Conservation (phyloP, 768 basidiomycete genomes). For the Calocera cornea region DNA sequence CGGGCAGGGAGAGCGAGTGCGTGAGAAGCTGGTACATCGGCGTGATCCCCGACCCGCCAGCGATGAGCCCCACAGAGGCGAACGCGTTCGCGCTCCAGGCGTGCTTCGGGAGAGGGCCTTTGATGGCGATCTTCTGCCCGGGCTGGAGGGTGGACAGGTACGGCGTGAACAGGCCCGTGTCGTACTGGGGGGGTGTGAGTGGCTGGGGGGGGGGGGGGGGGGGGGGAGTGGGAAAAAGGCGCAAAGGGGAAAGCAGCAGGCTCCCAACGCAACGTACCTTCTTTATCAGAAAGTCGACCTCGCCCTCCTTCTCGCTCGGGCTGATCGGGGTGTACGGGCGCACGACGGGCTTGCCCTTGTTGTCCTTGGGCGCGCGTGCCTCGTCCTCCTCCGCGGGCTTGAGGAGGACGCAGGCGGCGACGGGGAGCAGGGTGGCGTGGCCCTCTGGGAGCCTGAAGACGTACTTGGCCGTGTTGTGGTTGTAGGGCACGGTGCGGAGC, state of each 20-base stretch:
- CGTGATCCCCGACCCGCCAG: slow-evolving; percentile 87
- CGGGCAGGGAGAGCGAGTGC: slow-evolving; percentile 47
- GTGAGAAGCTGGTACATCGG: slow-evolving; percentile 71
- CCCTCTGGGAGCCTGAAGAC: slow-evolving; percentile 66
- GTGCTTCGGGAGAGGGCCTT: slow-evolving; percentile 84
- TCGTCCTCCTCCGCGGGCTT: slow-evolving; percentile 55
- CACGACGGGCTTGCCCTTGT: slow-evolving; percentile 75
- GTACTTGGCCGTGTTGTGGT: slow-evolving; percentile 81
- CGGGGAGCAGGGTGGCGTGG: slow-evolving; percentile 61
- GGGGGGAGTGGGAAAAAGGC: background rate
- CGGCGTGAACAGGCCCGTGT: slow-evolving; percentile 70
- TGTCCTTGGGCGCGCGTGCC: slow-evolving; percentile 42
- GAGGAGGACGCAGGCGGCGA: slow-evolving; percentile 66
- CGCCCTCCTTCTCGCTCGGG: slow-evolving; percentile 54
- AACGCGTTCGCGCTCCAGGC: slow-evolving; percentile 73
- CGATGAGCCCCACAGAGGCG: slow-evolving; percentile 76
- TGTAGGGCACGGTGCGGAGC: slow-evolving; percentile 57
- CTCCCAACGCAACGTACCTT: slow-evolving; percentile 29
- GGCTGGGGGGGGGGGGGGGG: background rate
- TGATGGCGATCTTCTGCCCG: slow-evolving; percentile 72
- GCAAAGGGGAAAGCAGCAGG: too few species aligned
- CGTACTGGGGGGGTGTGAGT: slow-evolving; percentile 29
- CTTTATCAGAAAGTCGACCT: slow-evolving; percentile 73
- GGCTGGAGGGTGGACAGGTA: slow-evolving; percentile 65
- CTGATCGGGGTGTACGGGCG: slow-evolving; percentile 93